Evolutionary conservation across 345 rosid genomes (phyloP).

Genomic region (Rhizophora apiculata): DNA sequence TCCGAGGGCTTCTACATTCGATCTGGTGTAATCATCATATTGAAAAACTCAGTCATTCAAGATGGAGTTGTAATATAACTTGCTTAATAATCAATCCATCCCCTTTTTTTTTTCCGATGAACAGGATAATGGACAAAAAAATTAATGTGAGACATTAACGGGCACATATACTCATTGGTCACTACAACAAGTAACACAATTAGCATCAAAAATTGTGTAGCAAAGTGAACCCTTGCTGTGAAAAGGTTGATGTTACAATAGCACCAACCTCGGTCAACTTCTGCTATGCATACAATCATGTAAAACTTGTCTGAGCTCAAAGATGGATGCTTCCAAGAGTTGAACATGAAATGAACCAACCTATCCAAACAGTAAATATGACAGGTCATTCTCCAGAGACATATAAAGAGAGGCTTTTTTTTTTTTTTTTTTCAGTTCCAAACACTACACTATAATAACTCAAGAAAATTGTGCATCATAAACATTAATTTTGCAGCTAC

Average conservation of each 20-base stretch:
- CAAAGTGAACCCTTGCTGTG: background rate
- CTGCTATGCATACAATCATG: slow-evolving; percentile 82
- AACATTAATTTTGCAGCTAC: background rate
- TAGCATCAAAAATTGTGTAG: no score
- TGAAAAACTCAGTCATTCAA: slow-evolving; percentile 57
- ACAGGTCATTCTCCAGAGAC: background rate
- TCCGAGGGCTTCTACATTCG: slow-evolving; percentile 82
- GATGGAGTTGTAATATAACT: slow-evolving; percentile 68
- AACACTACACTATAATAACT: background rate
- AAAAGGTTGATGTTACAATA: no score
- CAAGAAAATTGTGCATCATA: background rate
- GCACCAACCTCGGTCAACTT: slow-evolving; percentile 80
- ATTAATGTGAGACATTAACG: background rate
- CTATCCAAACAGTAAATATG: slow-evolving; percentile 32
- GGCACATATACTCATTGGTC: background rate
- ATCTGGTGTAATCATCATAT: slow-evolving; percentile 60
- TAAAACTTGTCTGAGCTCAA: slow-evolving; percentile 72
- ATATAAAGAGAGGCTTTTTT: background rate
- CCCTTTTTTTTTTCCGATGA: background rate
- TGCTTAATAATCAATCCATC: slow-evolving; percentile 13
- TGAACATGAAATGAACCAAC: slow-evolving; percentile 76
- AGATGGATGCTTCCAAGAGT: slow-evolving; percentile 87
- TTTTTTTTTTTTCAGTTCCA: no score
- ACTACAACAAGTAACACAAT: background rate
- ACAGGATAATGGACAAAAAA: background rate